These are phyloP conservation scores for Panaeolus cyanescens DNA, from an alignment of 768 basidiomycete species.

Conservation along the genomic window DNA sequence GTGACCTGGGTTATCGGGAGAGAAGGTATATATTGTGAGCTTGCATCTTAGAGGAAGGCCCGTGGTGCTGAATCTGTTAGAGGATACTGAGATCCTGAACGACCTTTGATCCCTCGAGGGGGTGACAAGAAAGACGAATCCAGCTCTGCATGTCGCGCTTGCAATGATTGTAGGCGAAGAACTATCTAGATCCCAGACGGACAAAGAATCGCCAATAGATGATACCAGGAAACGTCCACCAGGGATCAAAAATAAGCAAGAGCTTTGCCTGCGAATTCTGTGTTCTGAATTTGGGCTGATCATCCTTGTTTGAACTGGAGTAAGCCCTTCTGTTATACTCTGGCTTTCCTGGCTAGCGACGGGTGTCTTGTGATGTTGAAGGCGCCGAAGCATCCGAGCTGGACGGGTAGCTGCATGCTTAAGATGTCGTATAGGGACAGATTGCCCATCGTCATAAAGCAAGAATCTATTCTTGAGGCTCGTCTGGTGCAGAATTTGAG, in stretches of 20 bases:
- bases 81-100: not conserved
- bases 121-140: not conserved
- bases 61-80: not conserved
- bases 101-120: not conserved
- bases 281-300: not conserved
- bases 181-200: not conserved
- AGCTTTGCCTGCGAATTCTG: not conserved
- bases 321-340: no score
- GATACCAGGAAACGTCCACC: not conserved
- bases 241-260: not conserved
- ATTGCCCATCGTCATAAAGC: not conserved
- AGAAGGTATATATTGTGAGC: not conserved
- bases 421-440: not conserved
- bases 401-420: not conserved
- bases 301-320: not conserved
- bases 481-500: not conserved
- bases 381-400: not conserved
- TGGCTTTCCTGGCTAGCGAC: no score
- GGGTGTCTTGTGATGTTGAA: no score
- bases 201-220: not conserved
- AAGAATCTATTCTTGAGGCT: not conserved
- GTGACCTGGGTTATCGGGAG: not conserved
- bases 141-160: not conserved
- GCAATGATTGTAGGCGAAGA: not conserved
- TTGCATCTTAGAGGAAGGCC: not conserved